These are phyloP conservation scores for Colletotrichum sp. DNA, from an alignment of 2,329 filamentous ascomycete species.

Conservation along the genomic window DNA sequence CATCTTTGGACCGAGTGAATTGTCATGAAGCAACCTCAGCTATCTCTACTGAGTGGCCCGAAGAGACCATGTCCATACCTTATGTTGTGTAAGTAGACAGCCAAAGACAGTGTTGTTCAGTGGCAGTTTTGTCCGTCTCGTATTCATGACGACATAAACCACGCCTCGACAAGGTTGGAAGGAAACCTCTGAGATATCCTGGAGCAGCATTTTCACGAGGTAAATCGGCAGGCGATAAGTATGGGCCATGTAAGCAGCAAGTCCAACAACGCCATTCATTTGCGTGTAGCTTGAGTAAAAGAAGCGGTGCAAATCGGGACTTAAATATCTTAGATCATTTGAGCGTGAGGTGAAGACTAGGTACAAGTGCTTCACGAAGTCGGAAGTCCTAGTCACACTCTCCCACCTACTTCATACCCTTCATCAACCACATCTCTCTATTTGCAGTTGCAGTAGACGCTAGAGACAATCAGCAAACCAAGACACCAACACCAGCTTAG, in stretches of 20 bases:
- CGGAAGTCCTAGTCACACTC: background rate
- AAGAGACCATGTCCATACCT: background rate
- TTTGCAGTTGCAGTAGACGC: background rate
- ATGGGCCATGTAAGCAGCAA: background rate
- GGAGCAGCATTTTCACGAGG: background rate
- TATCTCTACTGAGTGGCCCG: background rate
- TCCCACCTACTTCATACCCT: background rate
- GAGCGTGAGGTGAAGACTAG: background rate
- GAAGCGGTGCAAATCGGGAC: accelerated
- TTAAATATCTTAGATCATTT: background rate
- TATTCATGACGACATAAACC: background rate
- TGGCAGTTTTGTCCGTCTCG: background rate
- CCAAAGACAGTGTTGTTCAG: accelerated
- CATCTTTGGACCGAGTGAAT: background rate
- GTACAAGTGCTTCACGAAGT: background rate
- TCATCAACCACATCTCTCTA: background rate
- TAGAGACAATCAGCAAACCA: background rate
- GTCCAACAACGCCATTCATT: background rate
- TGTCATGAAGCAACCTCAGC: background rate
- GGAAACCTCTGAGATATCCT: accelerated
- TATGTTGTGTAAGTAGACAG: accelerated
- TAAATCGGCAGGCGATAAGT: background rate
- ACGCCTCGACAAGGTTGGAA: accelerated
- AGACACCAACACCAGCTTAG: background rate
- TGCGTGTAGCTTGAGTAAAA: background rate